phyloP scores from a whole-genome alignment of 2,329 filamentous ascomycete species.

The Aspergillus floridensis region DNA sequence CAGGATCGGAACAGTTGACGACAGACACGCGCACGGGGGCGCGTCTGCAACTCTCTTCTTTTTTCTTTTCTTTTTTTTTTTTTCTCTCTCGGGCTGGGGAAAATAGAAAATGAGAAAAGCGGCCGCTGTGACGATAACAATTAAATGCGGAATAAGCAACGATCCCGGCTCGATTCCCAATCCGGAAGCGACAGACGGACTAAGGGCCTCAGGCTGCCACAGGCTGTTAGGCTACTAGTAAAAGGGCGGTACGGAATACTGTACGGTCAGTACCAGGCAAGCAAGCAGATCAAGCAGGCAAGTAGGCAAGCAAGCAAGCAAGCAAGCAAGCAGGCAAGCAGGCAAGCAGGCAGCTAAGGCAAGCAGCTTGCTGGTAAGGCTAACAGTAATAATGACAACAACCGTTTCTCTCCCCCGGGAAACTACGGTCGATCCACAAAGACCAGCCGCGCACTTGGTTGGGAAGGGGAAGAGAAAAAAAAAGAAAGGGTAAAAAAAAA shows the following conservation, averaged over 20 bases:
- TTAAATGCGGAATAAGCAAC: not conserved
- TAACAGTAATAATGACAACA: no score
- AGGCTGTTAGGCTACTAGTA: not conserved
- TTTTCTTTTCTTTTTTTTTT: not conserved
- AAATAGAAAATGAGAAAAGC: no score
- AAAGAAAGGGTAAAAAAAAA: slow-evolving; percentile 1
- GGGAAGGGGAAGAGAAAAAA: not conserved
- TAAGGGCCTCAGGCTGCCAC: not conserved
- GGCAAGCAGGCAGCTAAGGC: no score
- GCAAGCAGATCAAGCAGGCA: no score
- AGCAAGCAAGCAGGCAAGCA: no score
- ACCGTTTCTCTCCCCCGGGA: not conserved
- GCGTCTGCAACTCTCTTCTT: not conserved
- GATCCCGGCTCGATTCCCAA: not conserved
- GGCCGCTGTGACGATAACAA: not conserved
- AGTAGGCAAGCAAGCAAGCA: no score
- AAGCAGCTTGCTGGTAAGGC: no score
- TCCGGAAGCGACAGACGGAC: not conserved
- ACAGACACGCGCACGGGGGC: slow-evolving; percentile 2
- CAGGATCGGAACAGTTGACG: not conserved
- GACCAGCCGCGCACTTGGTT: slow-evolving; percentile 11
- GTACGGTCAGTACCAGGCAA: no score
- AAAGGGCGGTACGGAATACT: no score
- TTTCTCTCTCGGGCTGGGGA: not conserved
- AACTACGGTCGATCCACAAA: slow-evolving; percentile 10